phyloP scores from a whole-genome alignment of 108 stramenopile species.

The Hondaea fermentalgiana region DNA sequence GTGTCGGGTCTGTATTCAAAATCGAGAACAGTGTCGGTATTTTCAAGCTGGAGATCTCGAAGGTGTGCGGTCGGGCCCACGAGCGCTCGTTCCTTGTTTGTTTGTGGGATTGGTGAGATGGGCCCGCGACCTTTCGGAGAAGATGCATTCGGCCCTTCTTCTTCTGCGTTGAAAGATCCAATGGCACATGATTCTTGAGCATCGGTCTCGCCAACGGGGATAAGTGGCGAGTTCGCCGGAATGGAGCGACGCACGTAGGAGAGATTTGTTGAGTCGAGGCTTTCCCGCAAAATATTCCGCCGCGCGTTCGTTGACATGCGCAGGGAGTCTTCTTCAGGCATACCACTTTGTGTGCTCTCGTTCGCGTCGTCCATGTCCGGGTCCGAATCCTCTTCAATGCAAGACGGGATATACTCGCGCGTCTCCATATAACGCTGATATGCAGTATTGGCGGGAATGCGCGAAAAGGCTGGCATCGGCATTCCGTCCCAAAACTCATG shows the following conservation, averaged over 20 bases:
- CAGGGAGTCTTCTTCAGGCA: neutral
- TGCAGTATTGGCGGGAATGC: conserved; percentile 31
- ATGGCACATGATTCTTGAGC: neutral
- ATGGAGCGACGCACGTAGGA: neutral
- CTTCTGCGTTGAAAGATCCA: too few species aligned
- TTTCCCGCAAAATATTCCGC: neutral
- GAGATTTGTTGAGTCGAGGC: neutral
- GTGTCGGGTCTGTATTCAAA: neutral
- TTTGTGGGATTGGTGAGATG: too few species aligned
- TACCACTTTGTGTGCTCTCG: neutral
- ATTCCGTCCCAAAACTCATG: conserved; percentile 41
- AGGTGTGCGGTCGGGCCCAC: neutral
- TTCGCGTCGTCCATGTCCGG: neutral
- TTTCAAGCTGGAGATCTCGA: neutral
- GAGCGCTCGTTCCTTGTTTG: too few species aligned
- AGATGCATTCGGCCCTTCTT: too few species aligned
- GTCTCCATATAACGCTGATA: neutral
- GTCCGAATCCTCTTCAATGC: neutral
- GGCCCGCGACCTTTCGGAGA: too few species aligned
- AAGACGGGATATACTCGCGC: neutral
- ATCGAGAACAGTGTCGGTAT: neutral
- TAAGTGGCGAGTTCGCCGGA: neutral
- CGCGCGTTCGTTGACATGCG: neutral
- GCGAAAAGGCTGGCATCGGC: conserved; percentile 20
- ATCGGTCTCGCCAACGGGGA: neutral